Base-by-base conservation (phyloP, 257 asterid genomes). In the Scutellaria barbata region DNA sequence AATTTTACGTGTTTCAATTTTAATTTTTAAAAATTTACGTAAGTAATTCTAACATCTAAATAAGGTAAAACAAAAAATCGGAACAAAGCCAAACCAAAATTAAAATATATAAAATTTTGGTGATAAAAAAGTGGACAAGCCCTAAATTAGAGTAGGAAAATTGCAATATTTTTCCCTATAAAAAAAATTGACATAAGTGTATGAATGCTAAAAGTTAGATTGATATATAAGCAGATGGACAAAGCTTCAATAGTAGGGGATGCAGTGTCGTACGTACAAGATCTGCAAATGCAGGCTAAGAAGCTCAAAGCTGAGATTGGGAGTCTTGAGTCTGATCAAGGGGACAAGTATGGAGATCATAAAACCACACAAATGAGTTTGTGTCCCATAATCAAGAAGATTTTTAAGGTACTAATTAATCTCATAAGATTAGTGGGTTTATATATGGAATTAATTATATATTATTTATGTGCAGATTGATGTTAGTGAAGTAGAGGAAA, bases 171-270 rank as follows among this genome's bases (percentile, higher is more conserved):
- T 20, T 20, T 20, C 2, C 25, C 25, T 20, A 2, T 20, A 20
- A 20, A 20, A 22, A 22, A 22, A 22, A 22, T 1, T 22, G 25
- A 22, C 25, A 22, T 22, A 22, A 22, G 2, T 22, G 2, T 22
- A 22, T n/a, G n/a, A n/a, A n/a, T 22, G 25, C 25, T 22, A 22
- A 22, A 22, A 22, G 25, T 22, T 22, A 2, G 25, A 22, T 22
- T 22, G 2, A 22, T 22, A 2, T 1, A 22, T 22, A 30, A 30
- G 2, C 75, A 90, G 96, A 89, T 92, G 96, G 96, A 92, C 46
- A 92, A 89, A 76, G 97, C 96, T 55, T 92, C 97, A 5, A 89
- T 92, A 12, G 84, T 90, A 1, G 98, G 88, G 7, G 96, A 92
- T 58, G 94, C 96, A 0, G 87, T 85, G 65, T 55, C 46, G 17